Conservation (phyloP, 2,329 filamentous ascomycete genomes). For the Cercospora sesami region DNA sequence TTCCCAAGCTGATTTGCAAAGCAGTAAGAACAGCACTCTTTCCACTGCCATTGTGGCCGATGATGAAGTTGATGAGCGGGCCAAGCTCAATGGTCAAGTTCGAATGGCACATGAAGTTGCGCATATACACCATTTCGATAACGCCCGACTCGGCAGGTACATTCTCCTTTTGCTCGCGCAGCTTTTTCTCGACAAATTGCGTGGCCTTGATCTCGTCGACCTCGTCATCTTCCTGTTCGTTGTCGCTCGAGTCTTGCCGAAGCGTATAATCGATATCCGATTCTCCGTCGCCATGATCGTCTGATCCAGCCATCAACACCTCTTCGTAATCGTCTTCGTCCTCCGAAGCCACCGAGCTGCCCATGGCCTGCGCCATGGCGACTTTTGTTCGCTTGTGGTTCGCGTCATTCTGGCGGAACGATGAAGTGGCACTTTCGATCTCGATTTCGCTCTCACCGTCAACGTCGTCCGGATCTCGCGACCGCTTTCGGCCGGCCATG, state of each 20-base stretch:
- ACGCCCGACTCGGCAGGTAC: constrained; percentile 79
- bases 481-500: constrained; percentile 33
- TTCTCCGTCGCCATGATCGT: constrained; percentile 21
- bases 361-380: constrained; percentile 33
- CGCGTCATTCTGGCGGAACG: constrained; percentile 29
- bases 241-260: constrained; percentile 23
- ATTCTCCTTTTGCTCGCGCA: constrained; percentile 55
- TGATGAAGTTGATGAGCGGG: constrained; percentile 95
- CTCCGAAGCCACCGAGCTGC: constrained; percentile 35
- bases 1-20: constrained; percentile 89
- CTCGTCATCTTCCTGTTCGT: constrained; percentile 35
- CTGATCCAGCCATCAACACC: constrained; percentile 11
- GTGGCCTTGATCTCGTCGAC: constrained; percentile 33
- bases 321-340: constrained; percentile 35
- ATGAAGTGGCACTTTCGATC: constrained; percentile 35
- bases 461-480: constrained; percentile 26
- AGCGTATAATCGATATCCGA: constrained; percentile 24
- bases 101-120: constrained; percentile 95
- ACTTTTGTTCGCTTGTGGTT: constrained; percentile 35
- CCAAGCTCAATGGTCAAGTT: constrained; percentile 81
- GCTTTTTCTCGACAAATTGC: constrained; percentile 37
- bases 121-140: constrained; percentile 80
- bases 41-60: constrained; percentile 94
- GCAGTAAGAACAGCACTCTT: constrained; percentile 96
- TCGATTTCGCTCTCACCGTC: constrained; percentile 30